phyloP scores from a whole-genome alignment of 257 asterid genomes.

The Solanum chilense region DNA sequence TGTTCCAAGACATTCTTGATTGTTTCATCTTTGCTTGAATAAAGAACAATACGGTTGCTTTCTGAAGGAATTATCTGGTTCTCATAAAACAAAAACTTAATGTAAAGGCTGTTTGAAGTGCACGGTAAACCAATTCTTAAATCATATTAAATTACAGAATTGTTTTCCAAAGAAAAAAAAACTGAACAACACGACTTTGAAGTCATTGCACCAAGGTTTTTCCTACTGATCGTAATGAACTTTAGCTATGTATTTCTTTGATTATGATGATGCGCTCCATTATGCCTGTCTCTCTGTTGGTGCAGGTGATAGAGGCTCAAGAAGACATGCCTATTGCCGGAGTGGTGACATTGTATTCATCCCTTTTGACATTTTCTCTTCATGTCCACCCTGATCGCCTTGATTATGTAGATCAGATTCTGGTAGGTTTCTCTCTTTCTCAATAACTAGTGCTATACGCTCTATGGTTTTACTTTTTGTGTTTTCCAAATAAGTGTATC shows the following conservation, averaged over 20 bases:
- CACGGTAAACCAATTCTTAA: not conserved
- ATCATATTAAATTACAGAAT: not conserved
- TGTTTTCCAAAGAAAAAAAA: not conserved
- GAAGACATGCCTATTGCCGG: constrained; percentile 77
- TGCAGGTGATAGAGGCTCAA: constrained; percentile 99
- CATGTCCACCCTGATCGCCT: constrained; percentile 97
- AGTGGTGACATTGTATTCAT: constrained; percentile 81
- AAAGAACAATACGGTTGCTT: not conserved
- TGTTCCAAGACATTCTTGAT: not conserved
- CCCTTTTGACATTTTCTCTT: constrained; percentile 88
- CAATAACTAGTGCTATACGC: not conserved
- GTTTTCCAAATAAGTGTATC: not conserved
- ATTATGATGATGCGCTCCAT: not conserved
- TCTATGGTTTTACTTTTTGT: not conserved
- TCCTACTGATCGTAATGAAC: not conserved
- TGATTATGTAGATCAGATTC: constrained; percentile 90
- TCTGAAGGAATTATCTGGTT: not conserved
- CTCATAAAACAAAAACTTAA: not conserved
- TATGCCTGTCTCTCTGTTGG: not conserved
- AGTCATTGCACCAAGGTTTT: not conserved
- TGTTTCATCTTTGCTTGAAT: not conserved
- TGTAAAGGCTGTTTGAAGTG: not conserved
- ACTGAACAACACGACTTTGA: not conserved
- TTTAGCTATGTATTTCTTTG: not conserved
- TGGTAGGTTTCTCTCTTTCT: constrained; percentile 37